Percentiles rank a stretch among this genome's conserved stretches.
Evolutionary conservation across 306 rosid genomes (phyloP).

Genomic region (Fragaria ananassa): DNA sequence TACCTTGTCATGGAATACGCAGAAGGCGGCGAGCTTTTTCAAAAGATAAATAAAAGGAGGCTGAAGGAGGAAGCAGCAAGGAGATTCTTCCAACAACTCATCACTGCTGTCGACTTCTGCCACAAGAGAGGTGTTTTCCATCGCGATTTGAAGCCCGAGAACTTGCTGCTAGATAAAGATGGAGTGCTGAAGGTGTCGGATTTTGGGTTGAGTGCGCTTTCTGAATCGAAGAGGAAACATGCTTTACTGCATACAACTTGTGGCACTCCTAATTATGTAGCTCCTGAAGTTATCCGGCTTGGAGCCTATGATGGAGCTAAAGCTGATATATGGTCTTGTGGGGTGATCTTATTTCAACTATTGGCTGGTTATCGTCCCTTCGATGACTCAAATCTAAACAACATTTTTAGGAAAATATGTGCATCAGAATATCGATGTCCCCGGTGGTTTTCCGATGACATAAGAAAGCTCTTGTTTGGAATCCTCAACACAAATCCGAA

Average conservation of each 20-base stretch:
- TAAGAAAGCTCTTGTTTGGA: constrained; percentile 30
- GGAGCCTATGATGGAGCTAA: constrained; percentile 56
- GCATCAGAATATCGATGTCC: constrained; percentile 44
- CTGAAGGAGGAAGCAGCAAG: constrained; percentile 48
- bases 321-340: constrained; percentile 66
- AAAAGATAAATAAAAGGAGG: constrained; percentile 38
- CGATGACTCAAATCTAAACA: constrained; percentile 36
- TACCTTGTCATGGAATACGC: constrained; percentile 50
- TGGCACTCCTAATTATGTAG: constrained; percentile 59
- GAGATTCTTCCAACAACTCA: constrained; percentile 44
- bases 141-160: constrained; percentile 58
- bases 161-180: constrained; percentile 51
- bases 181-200: constrained; percentile 47
- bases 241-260: constrained; percentile 47
- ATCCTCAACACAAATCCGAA: constrained; percentile 48
- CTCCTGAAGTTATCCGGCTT: constrained; percentile 42
- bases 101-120: constrained; percentile 53
- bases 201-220: constrained; percentile 55
- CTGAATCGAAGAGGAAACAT: constrained; percentile 37
- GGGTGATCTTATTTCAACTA: constrained; percentile 48
- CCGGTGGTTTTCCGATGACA: constrained; percentile 39
- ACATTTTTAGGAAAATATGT: constrained; percentile 42
- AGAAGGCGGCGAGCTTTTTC: constrained; percentile 53
- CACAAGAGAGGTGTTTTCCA: constrained; percentile 61
- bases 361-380: constrained; percentile 53